Evolutionary conservation across 2,329 filamentous ascomycete species (phyloP), one percentile per base, ranked within the genome.

Genomic region (Fusarium proliferatum): DNA sequence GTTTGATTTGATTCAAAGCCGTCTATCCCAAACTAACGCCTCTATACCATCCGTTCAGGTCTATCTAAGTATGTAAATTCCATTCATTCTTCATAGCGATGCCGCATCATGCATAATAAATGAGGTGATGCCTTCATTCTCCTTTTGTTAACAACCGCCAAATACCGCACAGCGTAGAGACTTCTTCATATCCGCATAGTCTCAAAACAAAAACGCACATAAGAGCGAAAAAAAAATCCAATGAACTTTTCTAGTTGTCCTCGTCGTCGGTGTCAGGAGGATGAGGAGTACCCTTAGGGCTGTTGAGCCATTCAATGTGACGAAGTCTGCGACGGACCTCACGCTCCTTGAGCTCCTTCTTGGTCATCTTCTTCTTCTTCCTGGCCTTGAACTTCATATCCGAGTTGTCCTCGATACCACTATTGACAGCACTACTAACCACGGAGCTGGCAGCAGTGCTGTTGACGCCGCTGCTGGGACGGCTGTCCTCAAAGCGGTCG

Each of bases 361-460:
- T 94, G 64, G 96, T 99, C 90, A 96, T 90, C 94, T 99, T 99
- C 91, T 96, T 97, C 94, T 98, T 98, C 89, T 95, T 96, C 84
- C 88, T 91, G 15, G 93, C 88, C 83, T 88, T 90, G 91, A 99
- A 99, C 86, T 97, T 96, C 88, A 99, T 89, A 69, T 83, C 92
- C 82, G 79, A 87, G 68, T 90, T 91, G 77, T 96, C 95, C 84
- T 98, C 96, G 2, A 88, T 90, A n/a, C 94, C 95, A 58, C 90
- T 93, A 86, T 95, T 96, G 67, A 91, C 91, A 4, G 88, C 87
- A 71, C 86, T 88, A 55, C 85, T 86, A 58, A 87, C 88, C 48
- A 87, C 89, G 6, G 85, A 86, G 79, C 84, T 88, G 65, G 86
- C 87, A 60, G 87, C 87, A 7, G 87, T 88, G 67, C 88, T 90